phyloP scores from a whole-genome alignment of 805 yeast species.

The Nakazawaea holstii region DNA sequence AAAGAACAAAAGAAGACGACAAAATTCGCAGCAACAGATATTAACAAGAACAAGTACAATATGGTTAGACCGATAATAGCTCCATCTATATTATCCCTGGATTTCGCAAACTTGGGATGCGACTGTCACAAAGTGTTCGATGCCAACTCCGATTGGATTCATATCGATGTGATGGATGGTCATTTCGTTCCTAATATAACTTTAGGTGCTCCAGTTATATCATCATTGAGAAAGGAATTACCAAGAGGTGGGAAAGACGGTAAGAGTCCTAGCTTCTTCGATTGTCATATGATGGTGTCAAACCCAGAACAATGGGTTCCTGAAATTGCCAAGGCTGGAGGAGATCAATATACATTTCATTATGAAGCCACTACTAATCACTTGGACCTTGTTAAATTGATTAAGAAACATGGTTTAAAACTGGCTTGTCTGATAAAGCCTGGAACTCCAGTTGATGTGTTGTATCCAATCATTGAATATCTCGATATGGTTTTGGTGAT shows the following conservation, averaged over 20 bases:
- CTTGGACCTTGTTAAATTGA: constrained; percentile 62
- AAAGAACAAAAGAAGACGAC: background rate
- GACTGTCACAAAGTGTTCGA: constrained; percentile 79
- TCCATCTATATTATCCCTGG: constrained; percentile 90
- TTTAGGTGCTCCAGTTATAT: constrained; percentile 86
- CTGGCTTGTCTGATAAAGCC: constrained; percentile 96
- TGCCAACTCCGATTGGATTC: constrained; percentile 93
- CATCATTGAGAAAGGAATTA: constrained; percentile 67
- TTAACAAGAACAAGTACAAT: constrained; percentile 1
- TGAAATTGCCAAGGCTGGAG: constrained; percentile 89
- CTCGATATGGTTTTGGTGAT: constrained; percentile 94
- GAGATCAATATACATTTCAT: constrained; percentile 94
- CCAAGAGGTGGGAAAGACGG: constrained; percentile 54
- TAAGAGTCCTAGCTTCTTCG: constrained; percentile 53
- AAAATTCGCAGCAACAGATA: background rate
- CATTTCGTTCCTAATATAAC: constrained; percentile 97
- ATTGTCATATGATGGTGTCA: constrained; percentile 98
- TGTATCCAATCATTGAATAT: constrained; percentile 66
- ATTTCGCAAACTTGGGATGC: constrained; percentile 83
- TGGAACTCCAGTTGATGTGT: constrained; percentile 79
- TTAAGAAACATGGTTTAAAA: constrained; percentile 77
- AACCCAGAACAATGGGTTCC: constrained; percentile 91
- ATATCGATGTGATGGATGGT: constrained; percentile 98
- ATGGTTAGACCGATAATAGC: constrained; percentile 87
- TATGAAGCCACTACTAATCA: constrained; percentile 88